Evolutionary conservation across 2,329 filamentous ascomycete genomes (phyloP).

Genomic region (Paecilomyces fulvus): DNA sequence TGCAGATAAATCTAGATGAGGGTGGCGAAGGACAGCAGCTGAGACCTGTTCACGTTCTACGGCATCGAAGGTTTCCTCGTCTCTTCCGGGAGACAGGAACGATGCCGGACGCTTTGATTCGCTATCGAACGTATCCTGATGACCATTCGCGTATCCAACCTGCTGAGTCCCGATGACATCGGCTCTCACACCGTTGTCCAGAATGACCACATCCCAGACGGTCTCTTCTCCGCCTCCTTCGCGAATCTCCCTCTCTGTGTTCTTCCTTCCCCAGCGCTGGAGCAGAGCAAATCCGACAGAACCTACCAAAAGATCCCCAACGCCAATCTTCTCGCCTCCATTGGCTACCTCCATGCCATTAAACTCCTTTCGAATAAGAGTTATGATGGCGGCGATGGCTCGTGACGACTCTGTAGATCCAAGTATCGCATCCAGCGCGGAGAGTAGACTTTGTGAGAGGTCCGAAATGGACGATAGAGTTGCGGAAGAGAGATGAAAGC

Average conservation of each 20-base stretch:
- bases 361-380: conserved; percentile 38
- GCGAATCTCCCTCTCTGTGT: conserved; percentile 33
- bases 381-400: conserved; percentile 41
- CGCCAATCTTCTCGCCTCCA: conserved; percentile 30
- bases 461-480: conserved; percentile 35
- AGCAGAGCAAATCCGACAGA: conserved; percentile 38
- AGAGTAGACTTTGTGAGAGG: conserved; percentile 36
- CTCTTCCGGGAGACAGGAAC: conserved; percentile 30
- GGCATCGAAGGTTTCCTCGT: conserved; percentile 31
- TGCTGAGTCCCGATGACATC: conserved; percentile 38
- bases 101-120: conserved; percentile 48
- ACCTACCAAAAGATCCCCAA: conserved; percentile 37
- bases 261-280: conserved; percentile 38
- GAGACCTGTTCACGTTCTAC: conserved; percentile 25
- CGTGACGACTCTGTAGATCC: conserved; percentile 42
- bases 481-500: conserved; percentile 38
- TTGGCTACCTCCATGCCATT: conserved; percentile 24
- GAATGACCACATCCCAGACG: conserved; percentile 41
- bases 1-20: conserved; percentile 24
- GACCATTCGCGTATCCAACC: conserved; percentile 20
- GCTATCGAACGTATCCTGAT: conserved; percentile 38
- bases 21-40: conserved; percentile 14
- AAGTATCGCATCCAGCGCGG: conserved; percentile 38
- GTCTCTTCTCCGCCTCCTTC: conserved; percentile 35
- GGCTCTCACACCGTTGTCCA: conserved; percentile 38